phyloP scores from a whole-genome alignment of 805 yeast genomes.

The Nakazawaea wickerhamii region DNA sequence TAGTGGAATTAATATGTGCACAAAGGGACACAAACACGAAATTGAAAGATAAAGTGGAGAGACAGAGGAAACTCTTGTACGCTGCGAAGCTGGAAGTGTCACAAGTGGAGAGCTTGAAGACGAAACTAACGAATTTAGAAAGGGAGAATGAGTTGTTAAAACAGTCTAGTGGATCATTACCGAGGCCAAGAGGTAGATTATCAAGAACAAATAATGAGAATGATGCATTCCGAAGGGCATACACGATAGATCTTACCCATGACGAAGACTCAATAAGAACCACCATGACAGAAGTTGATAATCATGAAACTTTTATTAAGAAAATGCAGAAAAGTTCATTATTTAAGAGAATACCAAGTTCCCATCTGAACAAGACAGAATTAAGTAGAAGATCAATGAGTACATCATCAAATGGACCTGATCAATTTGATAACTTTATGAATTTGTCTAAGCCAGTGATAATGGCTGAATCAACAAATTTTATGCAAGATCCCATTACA shows the following conservation, averaged over 20 bases:
- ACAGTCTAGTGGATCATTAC: too few species aligned
- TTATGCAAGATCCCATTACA: background rate
- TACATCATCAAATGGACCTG: background rate
- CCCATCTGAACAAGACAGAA: conserved; percentile 17
- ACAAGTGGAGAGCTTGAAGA: conserved; percentile 11
- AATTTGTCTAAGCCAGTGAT: conserved; percentile 11
- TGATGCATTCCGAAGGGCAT: conserved; percentile 1
- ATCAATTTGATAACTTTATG: conserved; percentile 5
- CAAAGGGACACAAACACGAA: conserved; percentile 9
- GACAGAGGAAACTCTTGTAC: conserved; percentile 13
- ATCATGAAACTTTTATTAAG: conserved; percentile 14
- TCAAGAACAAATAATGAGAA: background rate
- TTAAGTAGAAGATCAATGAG: too few species aligned
- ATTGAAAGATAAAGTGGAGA: conserved; percentile 8
- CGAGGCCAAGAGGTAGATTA: too few species aligned
- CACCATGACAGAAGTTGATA: background rate
- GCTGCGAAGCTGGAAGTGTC: conserved; percentile 15
- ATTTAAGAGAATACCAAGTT: conserved; percentile 9
- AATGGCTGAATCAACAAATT: conserved; percentile 6
- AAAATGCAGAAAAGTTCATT: conserved; percentile 16
- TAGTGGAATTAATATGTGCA: conserved; percentile 11
- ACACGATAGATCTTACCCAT: conserved; percentile 13
- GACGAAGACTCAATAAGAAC: conserved; percentile 6
- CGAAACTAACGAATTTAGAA: background rate
- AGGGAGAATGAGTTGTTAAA: background rate